Evolutionary conservation across 2,329 filamentous ascomycete species (phyloP).

Genomic region (Aspergillus hortae): DNA sequence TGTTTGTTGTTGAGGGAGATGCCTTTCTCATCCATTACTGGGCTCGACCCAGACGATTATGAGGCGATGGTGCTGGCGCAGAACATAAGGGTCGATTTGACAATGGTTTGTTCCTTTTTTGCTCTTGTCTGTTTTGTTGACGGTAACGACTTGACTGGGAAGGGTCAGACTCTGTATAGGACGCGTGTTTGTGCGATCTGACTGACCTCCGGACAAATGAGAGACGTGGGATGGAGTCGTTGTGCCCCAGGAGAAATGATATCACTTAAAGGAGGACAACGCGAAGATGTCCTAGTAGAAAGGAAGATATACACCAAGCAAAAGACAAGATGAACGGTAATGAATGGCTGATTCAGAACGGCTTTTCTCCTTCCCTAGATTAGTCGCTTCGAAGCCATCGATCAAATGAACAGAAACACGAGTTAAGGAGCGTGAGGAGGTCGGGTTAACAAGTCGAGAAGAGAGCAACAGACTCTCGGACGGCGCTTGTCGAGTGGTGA

Average conservation of each 20-base stretch:
- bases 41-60: conserved; percentile 10
- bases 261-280: too few relatives aligned
- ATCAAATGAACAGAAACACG: not conserved
- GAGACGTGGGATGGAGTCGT: not conserved
- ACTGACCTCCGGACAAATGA: not conserved
- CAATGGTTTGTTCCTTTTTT: not conserved
- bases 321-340: not conserved
- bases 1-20: conserved; percentile 7
- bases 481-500: not conserved
- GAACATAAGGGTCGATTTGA: conserved; percentile 5
- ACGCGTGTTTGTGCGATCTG: too few relatives aligned
- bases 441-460: not conserved
- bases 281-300: not conserved
- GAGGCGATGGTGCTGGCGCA: not conserved
- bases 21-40: conserved; percentile 22
- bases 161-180: too few relatives aligned
- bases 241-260: not conserved
- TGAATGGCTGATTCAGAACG: not conserved
- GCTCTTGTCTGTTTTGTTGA: too few relatives aligned
- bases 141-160: too few relatives aligned
- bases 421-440: not conserved
- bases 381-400: conserved; percentile 2
- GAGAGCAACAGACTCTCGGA: not conserved
- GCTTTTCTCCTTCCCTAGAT: not conserved
- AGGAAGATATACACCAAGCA: not conserved